Base-by-base conservation (phyloP, 108 stramenopile genomes). In the Cyclotella cryptica region DNA sequence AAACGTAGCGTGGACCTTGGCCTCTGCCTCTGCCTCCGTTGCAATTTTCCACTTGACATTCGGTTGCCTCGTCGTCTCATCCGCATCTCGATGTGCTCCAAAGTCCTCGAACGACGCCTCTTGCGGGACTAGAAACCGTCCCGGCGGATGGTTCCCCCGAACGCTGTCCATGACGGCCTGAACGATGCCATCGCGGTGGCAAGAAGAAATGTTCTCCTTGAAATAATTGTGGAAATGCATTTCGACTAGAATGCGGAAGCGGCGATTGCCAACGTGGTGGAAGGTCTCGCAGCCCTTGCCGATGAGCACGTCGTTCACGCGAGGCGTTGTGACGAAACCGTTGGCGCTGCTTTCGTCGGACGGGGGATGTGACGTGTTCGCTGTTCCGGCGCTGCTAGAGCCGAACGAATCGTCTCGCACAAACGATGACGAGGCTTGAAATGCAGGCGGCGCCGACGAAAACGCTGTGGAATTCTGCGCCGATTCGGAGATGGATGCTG, bases 221-320 rank as follows among this genome's bases (percentile, higher is more conserved):
- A 80, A 80, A 62, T 80, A 80, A 35, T 42, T 67, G 35, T 29
- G 21, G 12, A 80, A 53, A 59, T 67, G 67, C 10, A 61, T n/a
- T 45, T 80, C 79, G n/a, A 80, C 61, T 0, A 73, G 47, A 24
- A 80, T 24, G 4, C 79, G 69, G 40, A 68, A 80, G 10, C 79
- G 66, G 19, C 79, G 66, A 52, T 80, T 80, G 27, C 79, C 79
- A 46, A 80, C 66, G 59, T 80, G 72, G 27, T 80, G 30, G 24
- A 80, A 80, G 0, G 30, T 55, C 0, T 43, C 6, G 24, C 61
- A 41, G 27, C 75, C 67, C 0, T 8, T 28, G 44, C 30, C 67
- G 39, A 80, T 53, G 57, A 80, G 66, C 30, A 80, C 79, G 54
- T 80, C 79, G 67, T 80, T 80, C 19, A 73, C 61, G 59, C 29